Evolutionary conservation across 2,329 filamentous ascomycete genomes (phyloP).

Genomic region (Gnomoniopsis smithogilvyi): DNA sequence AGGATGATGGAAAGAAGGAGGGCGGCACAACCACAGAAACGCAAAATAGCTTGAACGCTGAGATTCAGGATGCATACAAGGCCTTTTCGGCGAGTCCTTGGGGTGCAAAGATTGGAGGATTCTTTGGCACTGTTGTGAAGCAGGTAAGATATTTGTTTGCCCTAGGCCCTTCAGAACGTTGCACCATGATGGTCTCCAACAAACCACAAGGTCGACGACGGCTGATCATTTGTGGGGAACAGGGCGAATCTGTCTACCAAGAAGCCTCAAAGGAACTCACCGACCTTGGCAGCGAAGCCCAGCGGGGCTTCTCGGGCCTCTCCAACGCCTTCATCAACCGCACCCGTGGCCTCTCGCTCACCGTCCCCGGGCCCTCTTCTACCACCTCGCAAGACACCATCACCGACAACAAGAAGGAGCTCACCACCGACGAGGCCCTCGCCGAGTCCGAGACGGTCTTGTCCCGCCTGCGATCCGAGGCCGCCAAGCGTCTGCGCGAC

Average conservation of each 20-base stretch:
- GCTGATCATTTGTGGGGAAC: background rate
- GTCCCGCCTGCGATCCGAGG: slow-evolving; percentile 71
- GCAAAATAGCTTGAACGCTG: slow-evolving; percentile 68
- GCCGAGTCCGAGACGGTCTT: slow-evolving; percentile 64
- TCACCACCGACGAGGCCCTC: slow-evolving; percentile 39
- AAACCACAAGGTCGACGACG: background rate
- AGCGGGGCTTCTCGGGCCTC: slow-evolving; percentile 73
- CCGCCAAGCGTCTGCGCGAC: slow-evolving; percentile 79
- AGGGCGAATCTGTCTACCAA: slow-evolving; percentile 80
- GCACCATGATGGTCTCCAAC: background rate
- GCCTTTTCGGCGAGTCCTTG: slow-evolving; percentile 89
- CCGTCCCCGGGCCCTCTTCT: slow-evolving; percentile 27
- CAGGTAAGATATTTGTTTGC: slow-evolving; percentile 55
- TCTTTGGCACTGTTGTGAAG: slow-evolving; percentile 89
- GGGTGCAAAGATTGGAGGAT: slow-evolving; percentile 83
- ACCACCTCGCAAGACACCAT: slow-evolving; percentile 1
- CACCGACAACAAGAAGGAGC: slow-evolving; percentile 33
- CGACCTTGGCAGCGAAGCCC: slow-evolving; percentile 75
- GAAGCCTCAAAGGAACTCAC: slow-evolving; percentile 83
- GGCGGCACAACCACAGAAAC: slow-evolving; percentile 34
- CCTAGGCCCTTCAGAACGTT: background rate
- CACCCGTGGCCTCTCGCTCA: slow-evolving; percentile 71
- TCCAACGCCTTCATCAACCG: slow-evolving; percentile 65
- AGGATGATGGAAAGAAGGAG: slow-evolving; percentile 44
- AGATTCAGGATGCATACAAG: slow-evolving; percentile 93